A percentile compares a stretch with the other conserved stretches of the same genome.
Conservation (phyloP, 257 asterid genomes). For the Penstemon barbatus region DNA sequence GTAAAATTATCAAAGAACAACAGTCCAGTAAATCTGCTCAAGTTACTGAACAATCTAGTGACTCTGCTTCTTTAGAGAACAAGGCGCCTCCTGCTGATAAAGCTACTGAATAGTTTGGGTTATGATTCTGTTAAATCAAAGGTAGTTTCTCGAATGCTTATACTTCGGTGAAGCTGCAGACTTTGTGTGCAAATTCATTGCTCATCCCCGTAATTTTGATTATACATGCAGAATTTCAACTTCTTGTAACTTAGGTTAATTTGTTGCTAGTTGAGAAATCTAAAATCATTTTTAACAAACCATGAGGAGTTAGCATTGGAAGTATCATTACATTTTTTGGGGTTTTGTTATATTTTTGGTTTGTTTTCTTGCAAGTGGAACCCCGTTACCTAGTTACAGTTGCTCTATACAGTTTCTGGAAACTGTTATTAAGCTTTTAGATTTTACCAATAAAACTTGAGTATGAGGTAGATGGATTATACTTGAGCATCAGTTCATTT, state of each 20-base stretch:
- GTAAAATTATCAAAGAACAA: constrained; percentile 32
- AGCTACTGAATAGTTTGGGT: constrained; percentile 32
- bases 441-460: too few species aligned
- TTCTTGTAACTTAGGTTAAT: background rate
- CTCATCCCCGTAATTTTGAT: background rate
- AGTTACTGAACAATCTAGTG: constrained; percentile 1
- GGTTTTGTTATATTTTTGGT: background rate
- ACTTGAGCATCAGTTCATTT: too few species aligned
- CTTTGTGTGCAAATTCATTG: constrained; percentile 5
- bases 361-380: background rate
- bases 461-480: too few species aligned
- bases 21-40: constrained; percentile 32
- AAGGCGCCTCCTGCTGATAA: constrained; percentile 36
- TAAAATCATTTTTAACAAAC: background rate
- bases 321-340: background rate
- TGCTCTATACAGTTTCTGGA: too few species aligned
- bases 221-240: background rate
- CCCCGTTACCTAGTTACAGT: too few species aligned
- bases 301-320: background rate
- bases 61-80: constrained; percentile 29
- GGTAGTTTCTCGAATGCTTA: constrained; percentile 10
- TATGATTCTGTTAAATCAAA: background rate
- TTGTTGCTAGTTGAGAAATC: background rate
- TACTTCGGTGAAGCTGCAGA: constrained; percentile 21
- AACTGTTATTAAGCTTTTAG: too few species aligned